phyloP scores from a whole-genome alignment of 495 filamentous ascomycete genomes.

The Penicillium crystallinum region DNA sequence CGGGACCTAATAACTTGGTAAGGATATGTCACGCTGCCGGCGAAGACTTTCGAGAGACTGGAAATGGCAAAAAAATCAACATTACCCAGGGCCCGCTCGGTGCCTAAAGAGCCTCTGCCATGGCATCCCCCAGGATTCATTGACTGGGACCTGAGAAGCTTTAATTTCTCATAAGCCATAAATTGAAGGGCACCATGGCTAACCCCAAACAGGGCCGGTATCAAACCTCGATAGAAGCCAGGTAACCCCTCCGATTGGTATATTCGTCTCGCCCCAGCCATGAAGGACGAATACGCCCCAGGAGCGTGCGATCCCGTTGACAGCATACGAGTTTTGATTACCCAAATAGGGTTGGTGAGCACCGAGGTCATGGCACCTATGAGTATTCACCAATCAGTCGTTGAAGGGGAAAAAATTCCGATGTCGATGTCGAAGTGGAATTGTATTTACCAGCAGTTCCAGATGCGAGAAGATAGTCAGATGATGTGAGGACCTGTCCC shows the following conservation, averaged over 20 bases:
- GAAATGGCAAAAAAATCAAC: constrained; percentile 72
- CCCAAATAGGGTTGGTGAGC: constrained; percentile 95
- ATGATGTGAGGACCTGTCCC: constrained; percentile 48
- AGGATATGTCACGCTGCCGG: constrained; percentile 83
- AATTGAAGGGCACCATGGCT: constrained; percentile 94
- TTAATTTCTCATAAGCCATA: constrained; percentile 86
- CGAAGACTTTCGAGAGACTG: constrained; percentile 78
- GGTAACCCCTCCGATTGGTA: constrained; percentile 61
- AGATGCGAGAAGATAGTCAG: constrained; percentile 81
- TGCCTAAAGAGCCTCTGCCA: constrained; percentile 1
- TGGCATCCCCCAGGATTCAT: background rate
- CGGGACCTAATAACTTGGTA: constrained; percentile 86
- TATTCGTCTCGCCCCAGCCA: constrained; percentile 60
- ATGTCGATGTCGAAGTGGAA: background rate
- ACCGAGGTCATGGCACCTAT: constrained; percentile 64
- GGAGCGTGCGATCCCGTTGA: constrained; percentile 65
- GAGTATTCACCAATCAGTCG: background rate
- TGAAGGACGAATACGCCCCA: constrained; percentile 78
- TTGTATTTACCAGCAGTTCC: constrained; percentile 58
- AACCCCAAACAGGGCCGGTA: constrained; percentile 84
- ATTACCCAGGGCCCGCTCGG: constrained; percentile 52
- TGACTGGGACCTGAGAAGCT: constrained; percentile 48
- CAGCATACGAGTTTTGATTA: constrained; percentile 97
- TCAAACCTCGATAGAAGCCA: constrained; percentile 80
- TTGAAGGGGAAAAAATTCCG: background rate